phyloP scores from a whole-genome alignment of 2,329 filamentous ascomycete genomes.

The Helotiales sp. region DNA sequence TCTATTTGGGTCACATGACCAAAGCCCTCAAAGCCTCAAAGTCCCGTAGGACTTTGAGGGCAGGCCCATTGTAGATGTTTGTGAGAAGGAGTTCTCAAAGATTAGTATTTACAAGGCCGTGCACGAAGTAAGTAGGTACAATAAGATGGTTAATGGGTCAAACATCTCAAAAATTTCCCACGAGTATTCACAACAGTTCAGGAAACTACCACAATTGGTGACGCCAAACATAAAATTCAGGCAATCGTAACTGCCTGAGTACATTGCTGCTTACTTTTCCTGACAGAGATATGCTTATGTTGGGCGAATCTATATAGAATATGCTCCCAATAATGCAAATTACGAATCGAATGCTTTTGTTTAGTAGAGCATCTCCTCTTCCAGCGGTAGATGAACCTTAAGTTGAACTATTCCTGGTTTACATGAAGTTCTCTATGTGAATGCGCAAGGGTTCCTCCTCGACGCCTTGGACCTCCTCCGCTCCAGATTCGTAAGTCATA shows the following conservation, averaged over 20 bases:
- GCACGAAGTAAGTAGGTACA: no score
- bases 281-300: no score
- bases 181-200: no score
- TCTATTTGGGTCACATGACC: background rate
- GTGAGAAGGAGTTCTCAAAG: no score
- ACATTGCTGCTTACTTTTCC: no score
- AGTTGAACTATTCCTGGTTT: background rate
- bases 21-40: background rate
- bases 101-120: no score
- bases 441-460: background rate
- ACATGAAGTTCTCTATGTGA: constrained; percentile 5
- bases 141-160: no score
- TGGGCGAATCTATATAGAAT: no score
- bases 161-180: no score
- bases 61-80: background rate
- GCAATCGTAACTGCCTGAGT: no score
- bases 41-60: background rate
- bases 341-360: background rate
- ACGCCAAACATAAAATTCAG: no score
- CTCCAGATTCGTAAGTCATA: constrained; percentile 2
- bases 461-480: background rate
- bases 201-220: no score
- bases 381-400: background rate
- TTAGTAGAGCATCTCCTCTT: background rate
- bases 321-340: background rate